Base-by-base conservation (phyloP, 305 asterid genomes). In the Lippia alba region DNA sequence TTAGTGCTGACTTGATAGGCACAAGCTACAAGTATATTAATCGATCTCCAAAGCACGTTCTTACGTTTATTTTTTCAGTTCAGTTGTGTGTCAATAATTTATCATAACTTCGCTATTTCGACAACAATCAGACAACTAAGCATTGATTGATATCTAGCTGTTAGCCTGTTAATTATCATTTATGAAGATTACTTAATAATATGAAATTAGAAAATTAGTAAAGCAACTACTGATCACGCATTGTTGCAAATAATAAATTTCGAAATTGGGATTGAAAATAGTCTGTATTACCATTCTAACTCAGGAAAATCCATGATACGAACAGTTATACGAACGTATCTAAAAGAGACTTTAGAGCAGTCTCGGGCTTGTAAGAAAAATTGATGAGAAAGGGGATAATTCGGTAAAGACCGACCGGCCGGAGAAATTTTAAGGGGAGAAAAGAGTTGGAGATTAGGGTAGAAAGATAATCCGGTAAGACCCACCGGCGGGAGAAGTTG, bases 81-180 rank as follows among this genome's bases (percentile, higher is more conserved):
- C 66, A 75, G 66, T 69, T 67, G 30, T 19, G 46, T 19, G 50
- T 59, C 48, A 40, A 51, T 49, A 39, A 58, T 20, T 63, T 20
- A 56, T 75, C 54, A 12, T 20, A 16, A 15, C 19, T 44, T 45
- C 45, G 3, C 1, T 39, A 61, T 57, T 56, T 61, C 48, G n/a
- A 12, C 49, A 14, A 59, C 53, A 48, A 48, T 48, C 53, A 12
- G 53, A 48, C 53, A 12, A 62, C 46, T 8, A 62, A 55, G 54
- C 24, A 32, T 41, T 61, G 71, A 69, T 30, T 53, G 54, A 53
- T 74, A 74, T 66, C 36, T 36, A 63, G 66, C 16, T 58, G 76
- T 70, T 70, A 65, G 57, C 64, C 60, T 50, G 71, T 65, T 64
- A 40, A 56, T 17, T 70, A 17, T 44, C 34, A 19, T n/a, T 62